Conservation (phyloP, 1,284 basidiomycete genomes). For the Fomitopsis pinicola region DNA sequence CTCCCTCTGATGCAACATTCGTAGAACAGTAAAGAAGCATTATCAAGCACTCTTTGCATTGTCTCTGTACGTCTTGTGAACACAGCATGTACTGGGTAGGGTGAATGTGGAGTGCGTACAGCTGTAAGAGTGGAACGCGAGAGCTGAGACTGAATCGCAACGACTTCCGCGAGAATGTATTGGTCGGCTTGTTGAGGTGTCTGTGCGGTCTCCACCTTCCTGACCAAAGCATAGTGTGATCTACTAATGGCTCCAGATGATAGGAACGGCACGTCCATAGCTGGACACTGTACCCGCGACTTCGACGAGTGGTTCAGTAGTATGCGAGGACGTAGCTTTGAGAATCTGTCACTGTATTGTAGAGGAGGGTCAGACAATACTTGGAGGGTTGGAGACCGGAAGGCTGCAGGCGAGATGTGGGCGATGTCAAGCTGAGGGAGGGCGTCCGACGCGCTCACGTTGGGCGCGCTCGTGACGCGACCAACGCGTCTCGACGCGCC, state of each 20-base stretch:
- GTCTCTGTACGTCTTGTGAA: constrained; percentile 36
- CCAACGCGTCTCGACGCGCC: neutral
- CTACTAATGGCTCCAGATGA: constrained; percentile 73
- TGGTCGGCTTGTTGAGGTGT: constrained; percentile 55
- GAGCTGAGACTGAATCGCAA: constrained; percentile 48
- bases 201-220: constrained; percentile 57
- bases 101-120: constrained; percentile 34
- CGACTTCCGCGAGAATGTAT: constrained; percentile 52
- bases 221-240: constrained; percentile 67
- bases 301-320: no score
- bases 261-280: constrained; percentile 69
- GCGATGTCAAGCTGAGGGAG: neutral
- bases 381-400: neutral
- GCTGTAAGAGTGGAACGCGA: constrained; percentile 41
- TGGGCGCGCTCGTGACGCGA: neutral
- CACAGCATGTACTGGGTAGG: constrained; percentile 2
- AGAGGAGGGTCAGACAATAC: no score
- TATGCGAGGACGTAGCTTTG: neutral
- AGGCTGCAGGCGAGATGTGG: neutral
- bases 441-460: neutral
- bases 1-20: constrained; percentile 38
- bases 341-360: neutral
- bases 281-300: neutral
- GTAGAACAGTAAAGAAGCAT: constrained; percentile 66
- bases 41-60: constrained; percentile 58